These are phyloP conservation scores for Flaveria bidentis DNA, from an alignment of 129 eudicot species.

Conservation along the genomic window DNA sequence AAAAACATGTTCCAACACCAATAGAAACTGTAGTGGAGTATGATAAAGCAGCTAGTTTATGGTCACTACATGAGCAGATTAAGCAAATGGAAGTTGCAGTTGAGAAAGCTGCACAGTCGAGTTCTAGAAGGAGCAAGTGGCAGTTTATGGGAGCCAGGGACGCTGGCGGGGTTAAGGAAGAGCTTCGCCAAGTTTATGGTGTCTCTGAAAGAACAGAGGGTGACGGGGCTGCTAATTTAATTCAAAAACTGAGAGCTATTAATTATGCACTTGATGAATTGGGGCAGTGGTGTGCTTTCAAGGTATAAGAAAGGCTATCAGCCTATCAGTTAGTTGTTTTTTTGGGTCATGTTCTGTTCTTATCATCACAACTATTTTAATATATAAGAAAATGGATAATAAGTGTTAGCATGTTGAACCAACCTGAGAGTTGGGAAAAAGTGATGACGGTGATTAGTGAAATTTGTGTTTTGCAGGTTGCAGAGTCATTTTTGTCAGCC, in stretches of 20 bases:
- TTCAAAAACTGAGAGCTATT: slow-evolving; percentile 92
- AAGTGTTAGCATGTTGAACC: neutral
- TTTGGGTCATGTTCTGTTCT: slow-evolving; percentile 6
- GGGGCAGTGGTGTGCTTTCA: slow-evolving; percentile 99
- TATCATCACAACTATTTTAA: neutral
- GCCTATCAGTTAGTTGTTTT: neutral
- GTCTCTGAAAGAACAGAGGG: slow-evolving; percentile 99
- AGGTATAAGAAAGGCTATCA: slow-evolving; percentile 49
- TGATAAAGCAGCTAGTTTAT: slow-evolving; percentile 89
- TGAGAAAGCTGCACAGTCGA: slow-evolving; percentile 92
- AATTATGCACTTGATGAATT: slow-evolving; percentile 98
- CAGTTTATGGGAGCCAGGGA: slow-evolving; percentile 99
- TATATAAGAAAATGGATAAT: neutral
- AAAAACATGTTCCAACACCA: slow-evolving; percentile 96
- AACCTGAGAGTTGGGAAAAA: neutral
- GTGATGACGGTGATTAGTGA: neutral
- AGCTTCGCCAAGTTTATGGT: slow-evolving; percentile 95
- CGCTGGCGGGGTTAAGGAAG: slow-evolving; percentile 90
- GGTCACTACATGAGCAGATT: slow-evolving; percentile 93
- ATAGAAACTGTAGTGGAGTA: slow-evolving; percentile 94
- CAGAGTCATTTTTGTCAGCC: slow-evolving; percentile 85
- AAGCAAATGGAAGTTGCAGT: slow-evolving; percentile 90
- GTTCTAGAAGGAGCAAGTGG: slow-evolving; percentile 96
- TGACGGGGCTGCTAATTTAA: slow-evolving; percentile 95
- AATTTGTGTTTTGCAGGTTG: slow-evolving; percentile 63